These are phyloP conservation scores for Exserohilum rostratum DNA, from an alignment of 2,329 filamentous ascomycete species.

Conservation along the genomic window DNA sequence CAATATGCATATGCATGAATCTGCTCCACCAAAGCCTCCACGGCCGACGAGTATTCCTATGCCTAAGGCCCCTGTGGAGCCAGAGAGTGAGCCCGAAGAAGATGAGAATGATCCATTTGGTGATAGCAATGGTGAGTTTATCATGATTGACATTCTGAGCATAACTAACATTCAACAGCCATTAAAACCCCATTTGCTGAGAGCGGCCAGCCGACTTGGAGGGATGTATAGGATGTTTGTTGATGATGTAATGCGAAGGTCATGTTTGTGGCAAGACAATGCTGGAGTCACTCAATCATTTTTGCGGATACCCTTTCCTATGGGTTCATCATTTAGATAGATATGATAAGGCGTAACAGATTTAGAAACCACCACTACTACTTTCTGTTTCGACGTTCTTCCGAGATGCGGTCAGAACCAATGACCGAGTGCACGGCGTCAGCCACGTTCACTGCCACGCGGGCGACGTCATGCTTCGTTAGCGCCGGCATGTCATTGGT, in stretches of 20 bases:
- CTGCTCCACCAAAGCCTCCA: constrained; percentile 57
- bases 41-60: constrained; percentile 53
- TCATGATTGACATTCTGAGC: accelerated
- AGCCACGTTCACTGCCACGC: constrained; percentile 27
- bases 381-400: background rate
- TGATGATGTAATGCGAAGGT: background rate
- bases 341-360: background rate
- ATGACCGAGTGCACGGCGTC: background rate
- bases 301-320: constrained; percentile 9
- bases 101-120: constrained; percentile 86
- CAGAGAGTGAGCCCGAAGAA: constrained; percentile 61
- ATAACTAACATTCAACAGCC: constrained; percentile 40
- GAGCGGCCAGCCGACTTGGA: constrained; percentile 43
- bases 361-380: background rate
- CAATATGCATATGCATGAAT: constrained; percentile 51
- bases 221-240: constrained; percentile 38
- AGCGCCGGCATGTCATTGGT: constrained; percentile 20
- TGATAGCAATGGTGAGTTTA: constrained; percentile 68
- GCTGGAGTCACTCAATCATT: constrained; percentile 1
- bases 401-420: background rate
- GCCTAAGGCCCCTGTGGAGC: constrained; percentile 52
- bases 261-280: constrained; percentile 2
- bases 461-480: constrained; percentile 29
- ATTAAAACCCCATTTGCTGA: constrained; percentile 59
- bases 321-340: background rate